These are phyloP conservation scores for Colletotrichum plurivorum DNA, from an alignment of 2,329 filamentous ascomycete genomes.

Conservation along the genomic window DNA sequence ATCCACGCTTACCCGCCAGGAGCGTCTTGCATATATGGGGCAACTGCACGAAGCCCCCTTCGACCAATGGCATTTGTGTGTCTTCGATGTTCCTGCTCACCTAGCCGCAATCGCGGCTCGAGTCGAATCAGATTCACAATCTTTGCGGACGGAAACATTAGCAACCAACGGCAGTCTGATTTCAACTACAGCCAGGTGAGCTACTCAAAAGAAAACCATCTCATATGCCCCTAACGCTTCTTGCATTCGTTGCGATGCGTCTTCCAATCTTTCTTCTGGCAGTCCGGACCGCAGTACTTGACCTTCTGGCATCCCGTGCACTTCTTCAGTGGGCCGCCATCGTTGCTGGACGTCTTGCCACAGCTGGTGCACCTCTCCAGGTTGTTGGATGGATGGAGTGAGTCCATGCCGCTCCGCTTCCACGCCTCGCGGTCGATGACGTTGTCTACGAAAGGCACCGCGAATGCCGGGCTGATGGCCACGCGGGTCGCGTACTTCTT, in stretches of 20 bases:
- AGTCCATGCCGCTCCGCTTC: not conserved
- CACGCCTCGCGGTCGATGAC: slow-evolving; percentile 46
- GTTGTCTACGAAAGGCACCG: slow-evolving; percentile 59
- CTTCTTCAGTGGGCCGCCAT: slow-evolving; percentile 54
- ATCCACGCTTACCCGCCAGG: too few species aligned
- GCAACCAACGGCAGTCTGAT: too few species aligned
- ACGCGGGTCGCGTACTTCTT: slow-evolving; percentile 64
- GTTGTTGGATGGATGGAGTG: not conserved
- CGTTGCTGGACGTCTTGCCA: slow-evolving; percentile 48
- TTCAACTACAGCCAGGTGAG: too few species aligned
- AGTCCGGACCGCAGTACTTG: slow-evolving; percentile 66
- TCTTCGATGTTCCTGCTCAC: too few species aligned
- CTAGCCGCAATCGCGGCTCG: too few species aligned
- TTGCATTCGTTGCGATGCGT: slow-evolving; percentile 62
- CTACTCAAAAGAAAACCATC: too few species aligned
- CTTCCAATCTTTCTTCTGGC: slow-evolving; percentile 69
- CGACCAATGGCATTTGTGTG: too few species aligned
- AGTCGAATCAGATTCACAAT: too few species aligned
- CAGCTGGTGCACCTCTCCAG: slow-evolving; percentile 54
- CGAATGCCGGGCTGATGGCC: slow-evolving; percentile 70
- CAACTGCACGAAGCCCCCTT: too few species aligned
- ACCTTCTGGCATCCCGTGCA: slow-evolving; percentile 61
- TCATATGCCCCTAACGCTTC: slow-evolving; percentile 4
- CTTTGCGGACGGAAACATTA: too few species aligned
- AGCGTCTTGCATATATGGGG: too few species aligned